A percentile compares a stretch with the other conserved stretches of the same genome.
Evolutionary conservation across 129 eudicot species (phyloP).

Genomic region (Logfia minima): DNA sequence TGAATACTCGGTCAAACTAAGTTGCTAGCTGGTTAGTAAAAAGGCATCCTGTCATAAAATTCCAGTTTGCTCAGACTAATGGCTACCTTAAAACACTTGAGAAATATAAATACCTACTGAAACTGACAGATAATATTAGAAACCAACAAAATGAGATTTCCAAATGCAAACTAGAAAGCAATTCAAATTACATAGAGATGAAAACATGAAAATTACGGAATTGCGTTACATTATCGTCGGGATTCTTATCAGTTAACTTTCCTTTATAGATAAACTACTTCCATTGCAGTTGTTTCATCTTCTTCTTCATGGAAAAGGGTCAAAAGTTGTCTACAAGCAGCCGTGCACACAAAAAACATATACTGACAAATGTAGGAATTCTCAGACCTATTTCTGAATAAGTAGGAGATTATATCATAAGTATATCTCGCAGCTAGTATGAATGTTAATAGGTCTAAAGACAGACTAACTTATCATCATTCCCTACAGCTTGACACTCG

Average conservation of each 20-base stretch:
- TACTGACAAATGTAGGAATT: neutral
- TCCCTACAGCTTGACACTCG: neutral
- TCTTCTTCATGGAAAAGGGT: conserved; percentile 9
- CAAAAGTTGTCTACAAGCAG: neutral
- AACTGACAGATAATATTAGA: neutral
- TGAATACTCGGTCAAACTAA: conserved; percentile 2
- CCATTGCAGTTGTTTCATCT: neutral
- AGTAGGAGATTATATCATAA: neutral
- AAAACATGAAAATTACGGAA: neutral
- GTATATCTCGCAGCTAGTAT: neutral
- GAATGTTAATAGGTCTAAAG: neutral
- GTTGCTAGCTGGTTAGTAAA: neutral
- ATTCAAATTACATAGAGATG: neutral
- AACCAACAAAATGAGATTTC: neutral
- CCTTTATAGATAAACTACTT: neutral
- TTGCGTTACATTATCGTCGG: neutral
- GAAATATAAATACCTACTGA: neutral
- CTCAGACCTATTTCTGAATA: neutral
- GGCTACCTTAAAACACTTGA: neutral
- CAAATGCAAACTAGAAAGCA: neutral
- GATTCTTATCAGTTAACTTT: neutral
- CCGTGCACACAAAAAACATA: neutral
- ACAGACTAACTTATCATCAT: neutral
- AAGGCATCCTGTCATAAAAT: neutral
- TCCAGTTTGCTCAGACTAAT: neutral